phyloP scores from a whole-genome alignment of 768 basidiomycete genomes.

The Tulasnella sp. region DNA sequence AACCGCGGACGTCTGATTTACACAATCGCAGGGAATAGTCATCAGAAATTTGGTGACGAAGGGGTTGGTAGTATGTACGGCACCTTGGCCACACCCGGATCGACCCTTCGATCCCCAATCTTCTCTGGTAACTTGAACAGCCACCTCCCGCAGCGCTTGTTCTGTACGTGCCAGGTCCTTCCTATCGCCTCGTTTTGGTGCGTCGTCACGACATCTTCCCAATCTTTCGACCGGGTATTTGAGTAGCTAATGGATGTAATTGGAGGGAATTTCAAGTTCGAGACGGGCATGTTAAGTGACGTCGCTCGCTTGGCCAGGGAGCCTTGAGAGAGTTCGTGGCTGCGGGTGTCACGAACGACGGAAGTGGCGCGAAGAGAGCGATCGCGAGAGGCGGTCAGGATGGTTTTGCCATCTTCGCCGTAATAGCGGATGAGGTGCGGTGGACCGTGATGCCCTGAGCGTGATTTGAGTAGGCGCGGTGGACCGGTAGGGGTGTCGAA shows the following conservation, averaged over 20 bases:
- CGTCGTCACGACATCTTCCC: conserved; percentile 94
- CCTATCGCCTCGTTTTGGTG: conserved; percentile 79
- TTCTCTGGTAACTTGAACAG: conserved; percentile 12
- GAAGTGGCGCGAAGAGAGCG: conserved; percentile 85
- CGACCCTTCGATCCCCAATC: neutral
- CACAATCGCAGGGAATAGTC: neutral
- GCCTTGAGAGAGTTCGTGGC: conserved; percentile 93
- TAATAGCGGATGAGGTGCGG: conserved; percentile 92
- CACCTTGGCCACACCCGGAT: conserved; percentile 66
- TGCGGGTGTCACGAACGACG: conserved; percentile 91
- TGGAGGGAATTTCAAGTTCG: conserved; percentile 79
- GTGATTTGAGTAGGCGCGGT: conserved; percentile 84
- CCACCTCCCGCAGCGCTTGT: conserved; percentile 63
- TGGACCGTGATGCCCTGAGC: conserved; percentile 87
- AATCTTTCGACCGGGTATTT: conserved; percentile 79
- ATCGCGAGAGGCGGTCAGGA: conserved; percentile 85
- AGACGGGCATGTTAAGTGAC: conserved; percentile 67
- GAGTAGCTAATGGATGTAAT: conserved; percentile 77
- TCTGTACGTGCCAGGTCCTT: conserved; percentile 81
- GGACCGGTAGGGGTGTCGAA: conserved; percentile 86
- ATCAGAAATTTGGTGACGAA: neutral
- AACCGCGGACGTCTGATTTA: conserved; percentile 43
- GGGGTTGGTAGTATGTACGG: neutral
- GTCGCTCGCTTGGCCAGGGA: conserved; percentile 79
- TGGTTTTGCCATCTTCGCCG: conserved; percentile 93